Evolutionary conservation across 192 early-diverging fungal genomes (phyloP).

Genomic region (Linnemannia schmuckeri): DNA sequence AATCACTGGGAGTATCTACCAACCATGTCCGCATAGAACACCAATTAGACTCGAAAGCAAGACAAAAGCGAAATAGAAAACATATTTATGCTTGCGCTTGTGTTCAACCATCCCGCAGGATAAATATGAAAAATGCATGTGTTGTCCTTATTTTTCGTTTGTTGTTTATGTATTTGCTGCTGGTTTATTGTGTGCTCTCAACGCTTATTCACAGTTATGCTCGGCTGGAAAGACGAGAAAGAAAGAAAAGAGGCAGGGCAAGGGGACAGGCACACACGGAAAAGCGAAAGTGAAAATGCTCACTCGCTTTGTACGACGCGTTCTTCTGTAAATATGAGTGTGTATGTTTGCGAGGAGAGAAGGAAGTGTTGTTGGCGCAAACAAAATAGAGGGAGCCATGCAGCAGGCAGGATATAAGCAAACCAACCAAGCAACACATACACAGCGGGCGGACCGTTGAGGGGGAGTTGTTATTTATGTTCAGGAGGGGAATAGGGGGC

Average conservation of each 20-base stretch:
- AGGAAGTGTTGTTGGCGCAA: conserved; percentile 5
- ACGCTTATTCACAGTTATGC: neutral
- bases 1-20: conserved; percentile 46
- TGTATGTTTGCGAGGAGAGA: neutral
- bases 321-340: neutral
- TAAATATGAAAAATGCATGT: neutral
- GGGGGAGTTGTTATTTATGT: neutral
- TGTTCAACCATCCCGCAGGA: neutral
- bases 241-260: neutral
- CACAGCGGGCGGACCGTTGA: neutral
- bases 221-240: neutral
- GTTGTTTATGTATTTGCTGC: neutral
- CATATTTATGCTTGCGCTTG: neutral
- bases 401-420: neutral
- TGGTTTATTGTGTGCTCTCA: neutral
- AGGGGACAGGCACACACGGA: neutral
- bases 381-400: neutral
- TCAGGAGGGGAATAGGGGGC: neutral
- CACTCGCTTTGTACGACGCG: conserved; percentile 11
- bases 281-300: neutral
- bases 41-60: neutral
- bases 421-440: neutral
- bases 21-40: conserved; percentile 32
- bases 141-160: neutral
- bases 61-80: neutral